Base-by-base conservation (phyloP, 2,329 filamentous ascomycete genomes). In the Curvularia verruculosa region DNA sequence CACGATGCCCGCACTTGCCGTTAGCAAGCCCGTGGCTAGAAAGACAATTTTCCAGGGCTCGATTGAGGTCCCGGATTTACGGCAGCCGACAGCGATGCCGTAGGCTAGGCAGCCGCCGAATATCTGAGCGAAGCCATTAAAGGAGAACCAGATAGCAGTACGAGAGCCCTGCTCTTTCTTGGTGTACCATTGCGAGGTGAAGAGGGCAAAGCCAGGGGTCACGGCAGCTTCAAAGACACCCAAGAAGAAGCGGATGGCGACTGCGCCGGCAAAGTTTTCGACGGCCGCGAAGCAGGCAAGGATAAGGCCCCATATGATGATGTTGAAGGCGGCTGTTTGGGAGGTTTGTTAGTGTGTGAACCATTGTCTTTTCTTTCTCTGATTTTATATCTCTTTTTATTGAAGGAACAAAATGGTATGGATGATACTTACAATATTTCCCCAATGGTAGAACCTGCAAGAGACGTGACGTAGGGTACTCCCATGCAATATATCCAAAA, bases 101-200 rank as follows among this genome's bases (percentile, higher is more conserved):
- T 89, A 89, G 1, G 86, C 85, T 0, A 89, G 75, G 1, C 85
- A 61, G 1, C 86, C 87, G 7, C 87, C 87, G 34, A 89, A 79
- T 15, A 89, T 86, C 70, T 77, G 85, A 0, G 83, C 86, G 50
- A 83, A 83, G 2, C 86, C 86, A 59, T 88, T 88, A 77, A 88
- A 89, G 48, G 79, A 83, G 75, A 89, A 90, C 88, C 88, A 91
- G 53, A 89, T 83, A 3, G 83, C 84, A 1, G 84, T 84, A 8
- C 88, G 78, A 0, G 80, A 77, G 1, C 85, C 86, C 75, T 90
- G 88, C 70, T 91, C 88, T 52, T 81, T 80, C 71, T 87, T 87
- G 1, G 89, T 90, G 65, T 90, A 91, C 88, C 88, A 91, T 75
- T 89, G 86, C 3, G 81, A 84, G 1, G 87, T 90, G 63, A 91